Evolutionary conservation across 2,329 filamentous ascomycete genomes (phyloP).

Genomic region (Phaeosphaeriaceae sp.): DNA sequence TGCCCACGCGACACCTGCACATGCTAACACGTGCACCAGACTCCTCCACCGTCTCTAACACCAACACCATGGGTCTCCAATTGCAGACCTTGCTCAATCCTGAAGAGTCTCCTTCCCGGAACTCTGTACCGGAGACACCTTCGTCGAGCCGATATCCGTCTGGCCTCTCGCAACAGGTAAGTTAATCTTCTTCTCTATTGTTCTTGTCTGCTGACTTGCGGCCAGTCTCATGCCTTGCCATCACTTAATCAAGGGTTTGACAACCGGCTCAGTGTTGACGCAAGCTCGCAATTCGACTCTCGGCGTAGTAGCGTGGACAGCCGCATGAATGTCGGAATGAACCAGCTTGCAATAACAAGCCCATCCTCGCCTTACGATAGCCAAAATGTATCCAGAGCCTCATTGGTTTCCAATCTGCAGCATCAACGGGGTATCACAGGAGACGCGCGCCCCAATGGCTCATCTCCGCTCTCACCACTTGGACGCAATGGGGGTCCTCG

Average conservation of each 20-base stretch:
- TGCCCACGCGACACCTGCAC: constrained; percentile 4
- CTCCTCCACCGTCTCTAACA: constrained; percentile 54
- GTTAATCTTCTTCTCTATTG: background rate
- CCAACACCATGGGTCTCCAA: constrained; percentile 54
- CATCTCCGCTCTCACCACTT: constrained; percentile 55
- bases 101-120: constrained; percentile 57
- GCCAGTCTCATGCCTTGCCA: constrained; percentile 55
- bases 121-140: constrained; percentile 52
- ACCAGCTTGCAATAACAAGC: constrained; percentile 69
- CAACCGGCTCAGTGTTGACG: constrained; percentile 58
- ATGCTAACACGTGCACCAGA: constrained; percentile 35
- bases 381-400: constrained; percentile 78
- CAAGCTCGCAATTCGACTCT: constrained; percentile 60
- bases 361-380: constrained; percentile 75
- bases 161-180: constrained; percentile 38
- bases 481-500: constrained; percentile 41
- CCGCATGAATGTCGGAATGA: constrained; percentile 75
- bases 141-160: constrained; percentile 47
- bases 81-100: constrained; percentile 57
- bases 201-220: constrained; percentile 19
- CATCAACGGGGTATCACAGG: constrained; percentile 61
- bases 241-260: constrained; percentile 64
- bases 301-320: constrained; percentile 82
- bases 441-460: constrained; percentile 52
- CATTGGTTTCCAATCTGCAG: constrained; percentile 74